Evolutionary conservation across 345 rosid genomes (phyloP), one percentile per base, ranked within the genome.

Genomic region (Murraya koenigii): DNA sequence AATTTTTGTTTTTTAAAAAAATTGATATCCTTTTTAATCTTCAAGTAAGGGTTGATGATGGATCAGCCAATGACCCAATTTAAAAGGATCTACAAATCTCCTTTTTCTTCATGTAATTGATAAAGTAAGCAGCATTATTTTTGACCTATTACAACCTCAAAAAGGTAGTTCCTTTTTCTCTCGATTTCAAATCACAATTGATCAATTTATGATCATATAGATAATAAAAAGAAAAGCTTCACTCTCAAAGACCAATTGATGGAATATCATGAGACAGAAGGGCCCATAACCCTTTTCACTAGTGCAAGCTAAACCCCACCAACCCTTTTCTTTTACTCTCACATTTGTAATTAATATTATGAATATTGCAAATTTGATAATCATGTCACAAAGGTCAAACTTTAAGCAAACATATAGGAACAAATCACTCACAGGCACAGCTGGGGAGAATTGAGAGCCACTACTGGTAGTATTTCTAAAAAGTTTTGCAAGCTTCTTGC

Each of bases 401-500:
- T 87, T 87, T 79, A 90, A 89, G 92, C 92, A 88, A 87, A 78
- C 88, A 85, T 82, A 79, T 56, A 81, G 69, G 80, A 87, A 84
- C 75, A 75, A 86, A 79, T 77, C 83, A 80, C 80, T 82, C 86
- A 72, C 84, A 80, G 82, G 49, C 49, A 44, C 84, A 80, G 80
- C 82, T 54, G 30, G 39, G 82, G 81, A 80, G 75, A 79, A 81
- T 76, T 75, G 76, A 82, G 79, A 77, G 81, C 75, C 86, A 69
- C 62, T 70, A 62, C 66, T 62, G 6, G 9, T 32, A 30, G n/a
- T 66, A 49, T 74, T 32, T 62, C n/a, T 76, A 74, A 76, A 87
- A 87, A 66, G 85, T 70, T 81, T 85, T 84, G 92, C 91, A 87
- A 85, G 86, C 86, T 90, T 90, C 94, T 86, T 89, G 85, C 86